Conservation (phyloP, 2,329 filamentous ascomycete species). For the Pestalotiopsis sp. region DNA sequence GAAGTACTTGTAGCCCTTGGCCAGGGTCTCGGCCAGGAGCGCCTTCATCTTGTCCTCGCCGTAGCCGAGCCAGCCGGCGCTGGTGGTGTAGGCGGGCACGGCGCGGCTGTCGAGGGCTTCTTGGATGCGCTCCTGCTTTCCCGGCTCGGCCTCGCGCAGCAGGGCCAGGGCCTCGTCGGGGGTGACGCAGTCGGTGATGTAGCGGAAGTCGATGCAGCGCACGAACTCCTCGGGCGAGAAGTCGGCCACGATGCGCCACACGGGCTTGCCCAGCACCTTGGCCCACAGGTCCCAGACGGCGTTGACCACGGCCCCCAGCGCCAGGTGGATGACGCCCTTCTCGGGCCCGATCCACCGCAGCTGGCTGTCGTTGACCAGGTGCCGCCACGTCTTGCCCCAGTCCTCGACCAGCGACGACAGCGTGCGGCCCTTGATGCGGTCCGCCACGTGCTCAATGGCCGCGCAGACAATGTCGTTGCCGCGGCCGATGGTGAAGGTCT, state of each 20-base stretch:
- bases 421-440: conserved; percentile 74
- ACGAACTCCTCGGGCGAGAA: conserved; percentile 90
- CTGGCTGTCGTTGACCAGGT: conserved; percentile 89
- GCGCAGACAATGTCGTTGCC: conserved; percentile 92
- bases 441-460: conserved; percentile 77
- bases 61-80: conserved; percentile 90
- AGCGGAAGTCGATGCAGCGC: conserved; percentile 87
- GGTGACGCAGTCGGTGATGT: conserved; percentile 92
- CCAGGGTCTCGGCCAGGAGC: conserved; percentile 73
- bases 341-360: conserved; percentile 93
- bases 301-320: conserved; percentile 86
- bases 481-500: conserved; percentile 83
- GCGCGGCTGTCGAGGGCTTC: conserved; percentile 75
- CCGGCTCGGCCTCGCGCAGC: conserved; percentile 65
- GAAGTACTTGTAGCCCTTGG: conserved; percentile 80
- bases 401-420: conserved; percentile 76
- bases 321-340: conserved; percentile 92
- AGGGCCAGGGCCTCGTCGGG: conserved; percentile 79
- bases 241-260: conserved; percentile 88
- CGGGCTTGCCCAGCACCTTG: conserved; percentile 81
- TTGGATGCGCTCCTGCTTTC: conserved; percentile 71
- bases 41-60: conserved; percentile 83
- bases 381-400: conserved; percentile 88
- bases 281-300: conserved; percentile 97
- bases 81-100: conserved; percentile 89